These are phyloP conservation scores for Phytophthora hibernalis DNA, from an alignment of 352 stramenopile species.

Conservation along the genomic window DNA sequence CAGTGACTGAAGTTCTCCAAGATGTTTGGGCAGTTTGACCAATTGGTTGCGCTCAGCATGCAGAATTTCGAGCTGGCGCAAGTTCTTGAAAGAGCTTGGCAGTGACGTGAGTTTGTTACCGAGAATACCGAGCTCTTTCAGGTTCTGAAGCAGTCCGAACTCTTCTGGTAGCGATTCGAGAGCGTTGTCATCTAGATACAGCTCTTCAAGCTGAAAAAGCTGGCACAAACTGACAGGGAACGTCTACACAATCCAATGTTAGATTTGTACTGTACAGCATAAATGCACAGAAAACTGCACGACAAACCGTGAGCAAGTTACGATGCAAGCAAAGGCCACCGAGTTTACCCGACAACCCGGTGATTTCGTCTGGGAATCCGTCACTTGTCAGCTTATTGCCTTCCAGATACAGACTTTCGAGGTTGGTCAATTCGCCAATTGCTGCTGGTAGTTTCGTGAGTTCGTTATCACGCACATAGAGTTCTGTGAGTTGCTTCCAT, in stretches of 20 bases:
- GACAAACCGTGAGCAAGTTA: constrained; percentile 71
- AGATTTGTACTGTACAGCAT: not conserved
- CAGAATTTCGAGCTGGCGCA: constrained; percentile 81
- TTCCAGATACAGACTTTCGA: constrained; percentile 89
- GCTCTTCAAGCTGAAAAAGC: constrained; percentile 77
- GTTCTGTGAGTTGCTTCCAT: constrained; percentile 67
- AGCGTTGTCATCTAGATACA: constrained; percentile 86
- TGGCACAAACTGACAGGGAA: constrained; percentile 72
- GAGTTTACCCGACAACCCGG: constrained; percentile 49
- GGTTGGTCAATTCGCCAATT: constrained; percentile 61
- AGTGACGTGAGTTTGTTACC: constrained; percentile 74
- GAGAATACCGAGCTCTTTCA: constrained; percentile 80
- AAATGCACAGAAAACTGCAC: not conserved
- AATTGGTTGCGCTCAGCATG: constrained; percentile 84
- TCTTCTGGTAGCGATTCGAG: constrained; percentile 75
- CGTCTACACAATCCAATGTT: constrained; percentile 34
- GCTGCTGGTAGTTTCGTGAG: constrained; percentile 55
- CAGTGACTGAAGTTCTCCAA: constrained; percentile 69
- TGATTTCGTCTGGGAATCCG: constrained; percentile 65
- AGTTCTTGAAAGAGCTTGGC: constrained; percentile 70
- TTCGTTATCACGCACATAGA: constrained; percentile 87
- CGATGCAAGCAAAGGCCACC: constrained; percentile 82
- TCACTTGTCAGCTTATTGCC: constrained; percentile 79
- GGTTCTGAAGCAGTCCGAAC: constrained; percentile 74
- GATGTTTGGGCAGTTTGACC: constrained; percentile 75